Evolutionary conservation across 2,329 filamentous ascomycete species (phyloP), one percentile per base, ranked within the genome.

Genomic region (Chrysosphaeria jannelii): DNA sequence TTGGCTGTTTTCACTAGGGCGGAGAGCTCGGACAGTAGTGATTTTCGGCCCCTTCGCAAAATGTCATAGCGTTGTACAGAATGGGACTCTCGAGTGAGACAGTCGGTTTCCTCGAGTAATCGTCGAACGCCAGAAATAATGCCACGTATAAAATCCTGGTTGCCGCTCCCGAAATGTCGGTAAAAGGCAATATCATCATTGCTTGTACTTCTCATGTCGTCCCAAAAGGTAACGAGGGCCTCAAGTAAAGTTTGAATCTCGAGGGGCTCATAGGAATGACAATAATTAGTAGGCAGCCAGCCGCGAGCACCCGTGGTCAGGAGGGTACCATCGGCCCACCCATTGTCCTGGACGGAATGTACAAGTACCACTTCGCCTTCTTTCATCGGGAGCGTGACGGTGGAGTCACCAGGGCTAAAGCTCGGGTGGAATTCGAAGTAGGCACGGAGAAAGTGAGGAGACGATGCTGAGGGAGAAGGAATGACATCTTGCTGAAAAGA

Each of bases 241-340:
- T 75, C 78, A 17, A 97, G 51, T 12, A 97, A 53, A 31, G 64
- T 78, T 25, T 66, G 62, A 54, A 93, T 79, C 31, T 78, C 66
- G 12, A 76, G 62, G 21, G 81, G 76, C 33, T 91, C 75, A 41
- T 91, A 97, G 7, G 75, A 59, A 40, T 91, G 79, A 49, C 85
- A 97, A 42, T 93, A 97, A 44, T 97, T 97, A 6, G 85, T 97
- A 3, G 85, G 85, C 29, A 97, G 51, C 85, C 85, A 97, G 30
- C 85, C 85, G 34, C 85, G 60, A 23, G 71, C 70, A 13, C 81
- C 81, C 3, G 78, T 75, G 13, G 69, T 58, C 29, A 97, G 48
- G 19, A 91, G 51, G 1, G 85, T 97, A 24, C 85, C 85, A 42
- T 97, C 85, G 15, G 85, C 85, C 85, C 85, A 97, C 34, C 85